Conservation (phyloP, 768 basidiomycete species). For the Glaciozyma antarctica region DNA sequence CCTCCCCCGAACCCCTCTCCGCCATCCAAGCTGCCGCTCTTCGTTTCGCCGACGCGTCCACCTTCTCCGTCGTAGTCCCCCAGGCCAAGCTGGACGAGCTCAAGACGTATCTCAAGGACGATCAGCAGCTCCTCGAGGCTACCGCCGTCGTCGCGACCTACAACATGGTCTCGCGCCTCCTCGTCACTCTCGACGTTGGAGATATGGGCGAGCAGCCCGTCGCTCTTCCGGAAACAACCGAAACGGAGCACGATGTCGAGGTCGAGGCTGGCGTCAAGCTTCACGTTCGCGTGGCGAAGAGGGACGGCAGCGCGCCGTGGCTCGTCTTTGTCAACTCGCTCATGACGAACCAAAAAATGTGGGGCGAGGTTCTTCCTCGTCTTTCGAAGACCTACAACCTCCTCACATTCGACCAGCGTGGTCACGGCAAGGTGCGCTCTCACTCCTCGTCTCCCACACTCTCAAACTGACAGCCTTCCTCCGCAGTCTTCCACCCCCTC, state of each 20-base stretch:
- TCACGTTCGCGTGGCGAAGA: slow-evolving; percentile 24
- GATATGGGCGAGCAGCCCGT: slow-evolving; percentile 42
- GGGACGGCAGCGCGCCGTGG: slow-evolving; percentile 30
- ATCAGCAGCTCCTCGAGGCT: slow-evolving; percentile 48
- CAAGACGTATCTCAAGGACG: slow-evolving; percentile 37
- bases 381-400: slow-evolving; percentile 37
- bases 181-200: slow-evolving; percentile 54
- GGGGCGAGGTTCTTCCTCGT: slow-evolving; percentile 35
- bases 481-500: slow-evolving; percentile 34
- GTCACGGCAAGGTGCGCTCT: slow-evolving; percentile 36
- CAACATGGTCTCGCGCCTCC: slow-evolving; percentile 62
- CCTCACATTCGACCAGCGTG: slow-evolving; percentile 39
- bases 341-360: slow-evolving; percentile 39
- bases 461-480: background rate
- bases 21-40: slow-evolving; percentile 50
- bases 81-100: slow-evolving; percentile 43
- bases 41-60: slow-evolving; percentile 54
- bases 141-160: slow-evolving; percentile 46
- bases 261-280: slow-evolving; percentile 27
- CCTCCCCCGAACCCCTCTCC: slow-evolving; percentile 40
- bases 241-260: slow-evolving; percentile 27
- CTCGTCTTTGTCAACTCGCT: slow-evolving; percentile 40
- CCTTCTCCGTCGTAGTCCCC: slow-evolving; percentile 46
- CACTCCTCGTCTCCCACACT: background rate
- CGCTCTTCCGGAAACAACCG: slow-evolving; percentile 26